phyloP scores from a whole-genome alignment of 441 rosid species.

The Gossypium trilobum region DNA sequence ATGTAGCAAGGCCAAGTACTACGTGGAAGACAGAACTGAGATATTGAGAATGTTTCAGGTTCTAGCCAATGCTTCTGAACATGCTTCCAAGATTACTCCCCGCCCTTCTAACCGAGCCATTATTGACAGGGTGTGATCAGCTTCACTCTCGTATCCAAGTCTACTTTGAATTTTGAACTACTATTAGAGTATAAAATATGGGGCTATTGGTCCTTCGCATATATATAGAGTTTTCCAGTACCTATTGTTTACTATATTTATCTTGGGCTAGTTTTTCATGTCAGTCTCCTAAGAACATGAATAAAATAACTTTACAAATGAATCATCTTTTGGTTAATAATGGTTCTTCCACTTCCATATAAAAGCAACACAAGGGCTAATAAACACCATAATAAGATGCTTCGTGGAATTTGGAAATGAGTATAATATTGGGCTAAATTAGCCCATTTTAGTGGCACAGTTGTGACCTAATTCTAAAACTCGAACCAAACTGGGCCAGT shows the following conservation, averaged over 20 bases:
- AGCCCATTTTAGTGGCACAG: not conserved
- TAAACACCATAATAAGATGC: not conserved
- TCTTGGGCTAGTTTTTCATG: not conserved
- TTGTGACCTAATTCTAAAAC: not conserved
- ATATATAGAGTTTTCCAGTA: not conserved
- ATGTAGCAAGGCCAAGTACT: conserved; percentile 89
- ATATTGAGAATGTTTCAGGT: conserved; percentile 67
- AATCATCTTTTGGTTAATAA: not conserved
- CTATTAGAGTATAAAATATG: not conserved
- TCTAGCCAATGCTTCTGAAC: conserved; percentile 42
- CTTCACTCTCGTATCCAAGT: not conserved
- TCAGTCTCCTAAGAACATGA: not conserved
- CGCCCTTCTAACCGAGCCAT: conserved; percentile 8
- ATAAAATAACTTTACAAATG: not conserved
- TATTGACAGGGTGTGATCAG: conserved; percentile 14
- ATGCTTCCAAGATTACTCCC: conserved; percentile 20
- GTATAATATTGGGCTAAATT: not conserved
- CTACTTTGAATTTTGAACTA: not conserved
- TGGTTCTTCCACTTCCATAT: too few relatives aligned
- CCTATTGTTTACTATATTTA: not conserved
- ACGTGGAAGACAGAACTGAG: conserved; percentile 66
- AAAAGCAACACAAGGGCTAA: too few relatives aligned
- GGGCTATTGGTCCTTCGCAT: not conserved
- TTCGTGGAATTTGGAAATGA: not conserved
- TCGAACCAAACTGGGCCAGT: not conserved